Conservation (phyloP, 192 early-diverging fungal genomes). For the Coemansia sp. region DNA sequence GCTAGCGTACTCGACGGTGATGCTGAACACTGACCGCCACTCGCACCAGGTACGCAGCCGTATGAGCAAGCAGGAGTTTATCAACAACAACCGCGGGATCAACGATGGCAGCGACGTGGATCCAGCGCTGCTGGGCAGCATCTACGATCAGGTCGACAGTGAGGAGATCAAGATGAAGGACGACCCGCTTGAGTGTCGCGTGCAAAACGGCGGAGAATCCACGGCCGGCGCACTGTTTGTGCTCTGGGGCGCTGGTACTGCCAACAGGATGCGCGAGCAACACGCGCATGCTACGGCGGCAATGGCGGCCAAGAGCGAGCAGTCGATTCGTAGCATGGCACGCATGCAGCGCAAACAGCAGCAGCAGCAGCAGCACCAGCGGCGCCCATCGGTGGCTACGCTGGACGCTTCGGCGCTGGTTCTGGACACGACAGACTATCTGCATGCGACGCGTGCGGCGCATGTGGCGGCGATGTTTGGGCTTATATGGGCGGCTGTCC, state of each 20-base stretch:
- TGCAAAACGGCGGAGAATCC: slow-evolving; percentile 35
- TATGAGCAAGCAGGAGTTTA: slow-evolving; percentile 84
- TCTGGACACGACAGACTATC: slow-evolving; percentile 56
- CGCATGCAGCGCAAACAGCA: slow-evolving; percentile 39
- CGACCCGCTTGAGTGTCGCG: slow-evolving; percentile 55
- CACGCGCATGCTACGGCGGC: slow-evolving; percentile 60
- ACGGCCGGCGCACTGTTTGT: slow-evolving; percentile 38
- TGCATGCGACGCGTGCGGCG: slow-evolving; percentile 74
- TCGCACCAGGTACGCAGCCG: slow-evolving; percentile 80
- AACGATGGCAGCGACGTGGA: slow-evolving; percentile 82
- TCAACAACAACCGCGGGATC: slow-evolving; percentile 91
- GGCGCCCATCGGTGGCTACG: slow-evolving; percentile 14
- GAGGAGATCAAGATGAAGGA: slow-evolving; percentile 96
- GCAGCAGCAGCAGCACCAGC: too few relatives aligned
- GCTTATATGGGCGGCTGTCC: slow-evolving; percentile 81
- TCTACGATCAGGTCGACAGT: slow-evolving; percentile 76
- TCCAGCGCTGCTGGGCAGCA: slow-evolving; percentile 62
- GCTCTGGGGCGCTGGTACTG: slow-evolving; percentile 43
- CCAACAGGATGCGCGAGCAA: slow-evolving; percentile 53
- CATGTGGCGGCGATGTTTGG: slow-evolving; percentile 94
- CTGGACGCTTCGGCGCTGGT: slow-evolving; percentile 37
- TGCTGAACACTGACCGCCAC: slow-evolving; percentile 94
- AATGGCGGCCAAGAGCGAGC: slow-evolving; percentile 72
- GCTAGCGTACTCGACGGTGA: slow-evolving; percentile 86
- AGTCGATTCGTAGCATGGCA: slow-evolving; percentile 62